Evolutionary conservation across 345 rosid species (phyloP).

Genomic region (Murraya paniculata): DNA sequence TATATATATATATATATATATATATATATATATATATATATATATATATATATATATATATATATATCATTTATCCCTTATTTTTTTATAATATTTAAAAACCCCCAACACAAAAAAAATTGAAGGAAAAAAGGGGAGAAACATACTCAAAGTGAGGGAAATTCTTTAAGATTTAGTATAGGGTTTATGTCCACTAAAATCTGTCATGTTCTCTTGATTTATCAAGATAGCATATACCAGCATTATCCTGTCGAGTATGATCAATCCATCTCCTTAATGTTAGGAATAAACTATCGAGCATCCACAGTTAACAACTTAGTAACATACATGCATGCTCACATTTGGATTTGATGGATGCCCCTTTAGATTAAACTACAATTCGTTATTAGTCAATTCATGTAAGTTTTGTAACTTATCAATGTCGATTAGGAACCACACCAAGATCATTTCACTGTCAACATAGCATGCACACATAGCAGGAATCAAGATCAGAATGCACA

Average conservation of each 20-base stretch:
- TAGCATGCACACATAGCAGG: background rate
- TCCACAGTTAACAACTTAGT: background rate
- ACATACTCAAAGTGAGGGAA: background rate
- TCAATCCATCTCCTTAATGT: background rate
- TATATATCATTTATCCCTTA: too few relatives aligned
- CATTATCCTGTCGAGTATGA: background rate
- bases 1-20: too few relatives aligned
- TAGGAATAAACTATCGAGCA: background rate
- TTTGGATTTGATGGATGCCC: background rate
- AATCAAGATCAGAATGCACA: too few relatives aligned
- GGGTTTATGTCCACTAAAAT: constrained; percentile 17
- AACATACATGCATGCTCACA: too few relatives aligned
- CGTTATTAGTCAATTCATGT: too few relatives aligned
- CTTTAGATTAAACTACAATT: too few relatives aligned
- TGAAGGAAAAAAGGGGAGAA: too few relatives aligned
- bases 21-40: too few relatives aligned
- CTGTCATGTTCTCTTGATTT: constrained; percentile 8
- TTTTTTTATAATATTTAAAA: too few relatives aligned
- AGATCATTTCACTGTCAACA: too few relatives aligned
- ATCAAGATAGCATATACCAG: background rate
- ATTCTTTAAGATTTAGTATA: constrained; percentile 7
- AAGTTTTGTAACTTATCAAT: background rate
- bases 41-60: too few relatives aligned
- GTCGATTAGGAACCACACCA: background rate
- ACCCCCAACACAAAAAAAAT: too few relatives aligned